Conservation (phyloP, 345 rosid species). For the Hibiscus tridactylites region DNA sequence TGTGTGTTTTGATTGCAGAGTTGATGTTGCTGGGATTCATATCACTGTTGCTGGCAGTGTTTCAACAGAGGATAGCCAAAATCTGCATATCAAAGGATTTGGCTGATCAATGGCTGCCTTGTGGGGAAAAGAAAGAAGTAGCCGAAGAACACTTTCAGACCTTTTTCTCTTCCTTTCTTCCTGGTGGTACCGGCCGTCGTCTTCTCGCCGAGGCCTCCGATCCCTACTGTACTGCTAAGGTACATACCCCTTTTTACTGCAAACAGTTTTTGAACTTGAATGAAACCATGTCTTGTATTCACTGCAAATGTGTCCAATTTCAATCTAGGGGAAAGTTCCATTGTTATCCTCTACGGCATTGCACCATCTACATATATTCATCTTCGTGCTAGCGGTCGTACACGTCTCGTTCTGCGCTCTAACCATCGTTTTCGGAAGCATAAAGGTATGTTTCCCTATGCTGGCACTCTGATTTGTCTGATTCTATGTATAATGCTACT, state of each 20-base stretch:
- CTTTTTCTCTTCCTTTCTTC: conserved; percentile 4
- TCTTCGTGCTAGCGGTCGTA: conserved; percentile 64
- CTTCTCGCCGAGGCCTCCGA: conserved; percentile 42
- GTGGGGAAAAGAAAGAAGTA: conserved; percentile 16
- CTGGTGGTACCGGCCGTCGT: conserved; percentile 25
- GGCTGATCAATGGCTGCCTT: conserved; percentile 50
- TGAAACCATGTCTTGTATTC: not conserved
- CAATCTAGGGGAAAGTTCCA: conserved; percentile 54
- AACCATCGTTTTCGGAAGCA: conserved; percentile 68
- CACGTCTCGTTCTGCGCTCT: conserved; percentile 72
- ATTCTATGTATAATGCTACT: not conserved
- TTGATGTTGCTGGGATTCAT: conserved; percentile 88
- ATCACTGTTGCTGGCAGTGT: conserved; percentile 63
- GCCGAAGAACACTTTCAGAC: conserved; percentile 8
- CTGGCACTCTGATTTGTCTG: not conserved
- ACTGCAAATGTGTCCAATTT: not conserved
- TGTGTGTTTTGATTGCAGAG: conserved; percentile 32
- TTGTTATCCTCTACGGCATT: conserved; percentile 55
- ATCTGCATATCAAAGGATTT: conserved; percentile 44
- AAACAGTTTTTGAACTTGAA: not conserved
- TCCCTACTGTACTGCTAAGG: conserved; percentile 31
- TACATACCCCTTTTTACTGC: not conserved
- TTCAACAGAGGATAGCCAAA: conserved; percentile 35
- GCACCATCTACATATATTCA: conserved; percentile 81
- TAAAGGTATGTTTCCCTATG: conserved; percentile 31